Conservation (phyloP, 805 yeast species). For the Priceomyces carsonii region DNA sequence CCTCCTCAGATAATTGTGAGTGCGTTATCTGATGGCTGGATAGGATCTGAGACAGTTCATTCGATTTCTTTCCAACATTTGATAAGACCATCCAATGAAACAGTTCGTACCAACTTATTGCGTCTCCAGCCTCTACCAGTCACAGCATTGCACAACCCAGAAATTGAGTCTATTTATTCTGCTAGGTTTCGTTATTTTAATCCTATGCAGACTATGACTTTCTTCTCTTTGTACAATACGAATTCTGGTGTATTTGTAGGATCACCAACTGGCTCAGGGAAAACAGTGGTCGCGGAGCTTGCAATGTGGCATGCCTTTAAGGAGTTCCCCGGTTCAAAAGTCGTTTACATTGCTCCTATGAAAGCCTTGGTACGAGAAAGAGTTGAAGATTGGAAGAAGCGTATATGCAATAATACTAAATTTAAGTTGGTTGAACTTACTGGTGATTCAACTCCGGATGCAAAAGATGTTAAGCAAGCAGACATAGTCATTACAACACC, state of each 20-base stretch:
- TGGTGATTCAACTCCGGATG: slow-evolving; percentile 79
- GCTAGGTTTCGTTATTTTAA: slow-evolving; percentile 80
- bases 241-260: slow-evolving; percentile 87
- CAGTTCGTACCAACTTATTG: slow-evolving; percentile 77
- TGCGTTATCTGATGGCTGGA: slow-evolving; percentile 83
- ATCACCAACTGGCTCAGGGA: slow-evolving; percentile 98
- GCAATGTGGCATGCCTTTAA: slow-evolving; percentile 97
- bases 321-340: slow-evolving; percentile 75
- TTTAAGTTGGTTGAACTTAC: slow-evolving; percentile 72
- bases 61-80: slow-evolving; percentile 88
- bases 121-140: slow-evolving; percentile 84
- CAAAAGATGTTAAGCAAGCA: slow-evolving; percentile 63
- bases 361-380: slow-evolving; percentile 82
- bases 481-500: slow-evolving; percentile 82
- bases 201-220: slow-evolving; percentile 98
- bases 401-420: slow-evolving; percentile 48
- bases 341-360: slow-evolving; percentile 89
- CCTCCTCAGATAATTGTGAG: slow-evolving; percentile 86
- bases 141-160: slow-evolving; percentile 69
- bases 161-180: slow-evolving; percentile 68
- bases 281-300: slow-evolving; percentile 93
- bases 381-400: slow-evolving; percentile 73
- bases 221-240: slow-evolving; percentile 82
- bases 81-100: slow-evolving; percentile 84
- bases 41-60: slow-evolving; percentile 76